Base-by-base conservation (phyloP, 2,329 filamentous ascomycete species). In the Penicillium sp. region DNA sequence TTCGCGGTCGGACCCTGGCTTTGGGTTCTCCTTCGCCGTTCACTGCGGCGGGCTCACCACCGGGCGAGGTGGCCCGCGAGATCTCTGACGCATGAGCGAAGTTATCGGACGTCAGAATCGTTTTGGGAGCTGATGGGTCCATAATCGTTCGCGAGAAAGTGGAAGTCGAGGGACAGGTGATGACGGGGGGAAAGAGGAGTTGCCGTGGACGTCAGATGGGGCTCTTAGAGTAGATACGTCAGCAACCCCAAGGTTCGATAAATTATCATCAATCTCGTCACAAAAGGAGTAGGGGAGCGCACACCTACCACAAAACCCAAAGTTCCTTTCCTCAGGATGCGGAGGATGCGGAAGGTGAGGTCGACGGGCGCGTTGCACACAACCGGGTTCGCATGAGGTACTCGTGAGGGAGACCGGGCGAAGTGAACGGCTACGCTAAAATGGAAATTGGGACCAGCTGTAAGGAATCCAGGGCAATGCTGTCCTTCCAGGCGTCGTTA, bases 31-130 rank as follows among this genome's bases (percentile, higher is more conserved):
- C 76, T 44, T 74, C 70, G 49, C 78, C 78, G 61, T 81, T 79
- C 52, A 73, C 63, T 58, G 76, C 74, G 27, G 62, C 62, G 52
- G 67, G 70, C 57, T 69, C 73, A 56, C 69, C 78, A 54, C 89
- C 89, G 3, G 91, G 91, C 1, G 90, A 92, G 38, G 90, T 93
- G 33, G 89, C 88, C 66, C 90, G 83, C 42, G 91, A 95, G 64
- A 89, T 84, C 61, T 88, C 84, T 60, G 88, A 82, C 66, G 78
- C 63, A 66, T 69, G 67, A 39, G 66, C 54, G 35, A 71, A 69
- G 47, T 70, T 70, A 32, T 70, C 65, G 29, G 67, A 65, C 44
- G 69, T 70, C 29, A 69, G 56, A 44, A 70, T 70, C 38, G 60
- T 59, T 55, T 66, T 67, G 49, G 58, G 56, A 46, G 53, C 57